Percentiles rank a stretch among this genome's conserved stretches.
These are phyloP conservation scores for Arthrinium phaeospermum DNA, from an alignment of 2,329 filamentous ascomycete species.

Conservation along the genomic window DNA sequence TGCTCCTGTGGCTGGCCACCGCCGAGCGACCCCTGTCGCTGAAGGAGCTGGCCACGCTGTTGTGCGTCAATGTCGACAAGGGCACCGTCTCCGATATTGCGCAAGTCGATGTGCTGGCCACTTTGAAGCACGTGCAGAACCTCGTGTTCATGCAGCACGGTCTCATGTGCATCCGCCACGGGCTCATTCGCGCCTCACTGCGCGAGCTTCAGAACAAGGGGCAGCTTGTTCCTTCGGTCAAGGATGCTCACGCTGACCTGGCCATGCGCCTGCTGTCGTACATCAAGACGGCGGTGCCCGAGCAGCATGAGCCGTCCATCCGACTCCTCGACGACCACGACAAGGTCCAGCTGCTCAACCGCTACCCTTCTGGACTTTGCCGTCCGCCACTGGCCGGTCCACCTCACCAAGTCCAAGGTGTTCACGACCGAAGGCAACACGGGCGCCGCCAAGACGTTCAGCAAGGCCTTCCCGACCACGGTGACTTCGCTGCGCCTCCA, in stretches of 20 bases:
- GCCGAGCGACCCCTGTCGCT: constrained; percentile 41
- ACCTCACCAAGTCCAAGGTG: constrained; percentile 22
- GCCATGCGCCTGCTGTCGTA: constrained; percentile 41
- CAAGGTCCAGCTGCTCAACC: constrained; percentile 31
- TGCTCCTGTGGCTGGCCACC: constrained; percentile 45
- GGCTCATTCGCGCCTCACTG: constrained; percentile 38
- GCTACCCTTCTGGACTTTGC: constrained; percentile 32
- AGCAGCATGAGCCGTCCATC: constrained; percentile 40
- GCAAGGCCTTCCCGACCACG: constrained; percentile 25
- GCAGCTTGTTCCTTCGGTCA: constrained; percentile 37
- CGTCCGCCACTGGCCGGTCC: constrained; percentile 29
- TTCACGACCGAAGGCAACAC: constrained; percentile 23
- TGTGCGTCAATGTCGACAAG: constrained; percentile 39
- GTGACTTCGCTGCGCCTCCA: constrained; percentile 25
- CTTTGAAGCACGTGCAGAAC: constrained; percentile 38
- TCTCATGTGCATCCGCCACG: constrained; percentile 43
- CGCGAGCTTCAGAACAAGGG: constrained; percentile 39
- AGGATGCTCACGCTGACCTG: constrained; percentile 42
- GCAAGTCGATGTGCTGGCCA: constrained; percentile 31
- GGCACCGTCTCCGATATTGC: constrained; percentile 32
- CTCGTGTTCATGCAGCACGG: constrained; percentile 43
- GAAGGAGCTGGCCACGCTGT: constrained; percentile 39
- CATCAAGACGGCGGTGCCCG: constrained; percentile 36
- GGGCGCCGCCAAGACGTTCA: constrained; percentile 24
- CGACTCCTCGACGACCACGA: constrained; percentile 35